Base-by-base conservation (phyloP, 2,329 filamentous ascomycete genomes). In the Curvularia hawaiiensis region DNA sequence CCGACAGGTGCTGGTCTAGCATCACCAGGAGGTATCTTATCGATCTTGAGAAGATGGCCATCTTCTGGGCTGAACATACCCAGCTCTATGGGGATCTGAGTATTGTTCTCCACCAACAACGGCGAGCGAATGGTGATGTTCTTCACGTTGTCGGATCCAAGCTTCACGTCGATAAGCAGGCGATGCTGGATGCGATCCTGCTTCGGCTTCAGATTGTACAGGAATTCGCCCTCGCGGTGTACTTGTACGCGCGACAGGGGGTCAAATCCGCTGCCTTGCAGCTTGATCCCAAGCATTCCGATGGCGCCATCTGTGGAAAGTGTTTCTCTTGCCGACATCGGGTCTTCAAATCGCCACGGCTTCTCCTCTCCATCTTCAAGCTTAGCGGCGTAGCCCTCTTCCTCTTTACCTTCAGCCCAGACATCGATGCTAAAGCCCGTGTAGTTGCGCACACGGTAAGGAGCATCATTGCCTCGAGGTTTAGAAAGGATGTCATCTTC, bases 311-410 rank as follows among this genome's bases (percentile, higher is more conserved):
- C 95, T 0, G 92, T 89, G 5, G 92, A 88, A 6, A 99, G 82
- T 49, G 90, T 96, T 77, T 99, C 95, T 77, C 95, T 90, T 84
- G 97, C 96, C 68, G 95, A 95, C 64, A 92, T 93, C 79, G 94
- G 95, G 65, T 97, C 92, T 76, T 99, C 95, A 62, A 99, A 99
- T 64, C 92, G 89, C 95, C 95, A 99, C 1, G 94, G 92, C 2
- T 87, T 88, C 76, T 99, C 95, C 69, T 96, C 87, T 9, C 95
- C 96, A 70, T 99, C 96, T 56, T 86, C 85, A 0, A 99, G 81
- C 60, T 89, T 92, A 2, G 90, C 86, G 5, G 88, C 88, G 57
- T 91, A 87, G n/a, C 84, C 85, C 60, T 85, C 84, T 41, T 88
- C 85, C n/a, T 88, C 84, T 52, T 85, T 86, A 51, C 87, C 86